These are phyloP conservation scores for Fusarium coffeatum DNA, from an alignment of 2,329 filamentous ascomycete genomes.

Conservation along the genomic window DNA sequence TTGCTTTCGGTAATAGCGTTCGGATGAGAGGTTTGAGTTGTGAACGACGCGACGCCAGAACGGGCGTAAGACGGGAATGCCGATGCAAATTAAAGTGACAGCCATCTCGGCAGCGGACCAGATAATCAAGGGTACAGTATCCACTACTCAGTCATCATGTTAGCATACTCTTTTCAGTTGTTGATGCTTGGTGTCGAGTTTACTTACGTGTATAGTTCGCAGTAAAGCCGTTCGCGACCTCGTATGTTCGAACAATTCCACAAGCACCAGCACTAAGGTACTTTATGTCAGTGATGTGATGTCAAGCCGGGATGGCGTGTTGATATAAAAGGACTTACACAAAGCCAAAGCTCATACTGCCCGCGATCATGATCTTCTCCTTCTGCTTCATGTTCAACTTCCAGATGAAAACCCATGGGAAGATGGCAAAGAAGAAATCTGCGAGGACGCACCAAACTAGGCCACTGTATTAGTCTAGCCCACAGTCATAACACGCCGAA, in stretches of 20 bases:
- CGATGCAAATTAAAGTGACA: conserved; percentile 54
- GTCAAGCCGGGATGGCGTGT: no score
- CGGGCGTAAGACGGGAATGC: conserved; percentile 54
- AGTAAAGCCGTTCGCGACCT: conserved; percentile 27
- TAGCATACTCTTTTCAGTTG: neutral
- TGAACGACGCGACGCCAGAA: conserved; percentile 44
- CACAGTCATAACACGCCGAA: no score
- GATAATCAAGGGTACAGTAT: conserved; percentile 51
- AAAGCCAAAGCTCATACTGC: conserved; percentile 56
- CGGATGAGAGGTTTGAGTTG: neutral
- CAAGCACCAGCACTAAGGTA: conserved; percentile 23
- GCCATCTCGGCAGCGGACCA: conserved; percentile 55
- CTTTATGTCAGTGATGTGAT: neutral
- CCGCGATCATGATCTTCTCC: conserved; percentile 56
- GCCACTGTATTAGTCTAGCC: neutral
- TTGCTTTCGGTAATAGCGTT: neutral
- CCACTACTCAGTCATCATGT: conserved; percentile 36
- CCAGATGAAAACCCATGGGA: conserved; percentile 59
- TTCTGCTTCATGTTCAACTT: conserved; percentile 56
- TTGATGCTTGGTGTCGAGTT: no score
- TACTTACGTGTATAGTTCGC: conserved; percentile 26
- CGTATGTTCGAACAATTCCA: conserved; percentile 31
- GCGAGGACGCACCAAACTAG: conserved; percentile 41
- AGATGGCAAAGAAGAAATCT: conserved; percentile 54
- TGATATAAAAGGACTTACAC: conserved; percentile 44